phyloP scores from a whole-genome alignment of 192 early-diverging fungal species.

The Rhizoclosmatium sp. region DNA sequence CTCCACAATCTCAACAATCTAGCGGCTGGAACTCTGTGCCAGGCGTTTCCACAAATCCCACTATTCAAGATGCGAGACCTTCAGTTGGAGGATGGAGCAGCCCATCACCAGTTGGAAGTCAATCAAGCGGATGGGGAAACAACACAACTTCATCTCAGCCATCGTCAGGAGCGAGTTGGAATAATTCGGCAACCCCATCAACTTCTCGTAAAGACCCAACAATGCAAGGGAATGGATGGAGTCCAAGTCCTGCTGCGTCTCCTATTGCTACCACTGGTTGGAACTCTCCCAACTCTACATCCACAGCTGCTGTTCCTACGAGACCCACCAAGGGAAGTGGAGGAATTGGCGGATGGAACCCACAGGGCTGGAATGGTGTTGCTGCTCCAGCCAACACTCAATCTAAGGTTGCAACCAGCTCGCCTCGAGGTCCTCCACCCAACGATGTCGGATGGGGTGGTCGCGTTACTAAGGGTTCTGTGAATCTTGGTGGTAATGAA shows the following conservation, averaged over 20 bases:
- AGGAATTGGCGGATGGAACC: slow-evolving; percentile 32
- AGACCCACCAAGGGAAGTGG: slow-evolving; percentile 13
- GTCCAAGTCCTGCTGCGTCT: neutral
- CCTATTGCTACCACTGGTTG: slow-evolving; percentile 7
- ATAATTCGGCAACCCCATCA: neutral
- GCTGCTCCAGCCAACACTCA: neutral
- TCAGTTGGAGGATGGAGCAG: slow-evolving; percentile 4
- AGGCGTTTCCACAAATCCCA: slow-evolving; percentile 8
- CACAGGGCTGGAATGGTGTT: slow-evolving; percentile 3
- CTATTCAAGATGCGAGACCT: slow-evolving; percentile 4
- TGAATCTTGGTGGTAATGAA: neutral
- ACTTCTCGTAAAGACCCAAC: neutral
- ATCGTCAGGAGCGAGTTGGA: neutral
- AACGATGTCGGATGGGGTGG: slow-evolving; percentile 8
- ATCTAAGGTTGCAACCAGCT: neutral
- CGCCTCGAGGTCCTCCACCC: slow-evolving; percentile 8
- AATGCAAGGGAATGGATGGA: neutral
- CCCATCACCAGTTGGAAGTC: slow-evolving; percentile 16
- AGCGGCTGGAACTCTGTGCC: slow-evolving; percentile 13
- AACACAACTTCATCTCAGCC: neutral
- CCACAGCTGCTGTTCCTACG: neutral
- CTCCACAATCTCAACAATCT: neutral
- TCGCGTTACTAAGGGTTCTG: neutral
- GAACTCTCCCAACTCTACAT: neutral
- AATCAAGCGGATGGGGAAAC: neutral